A percentile compares a stretch with the other conserved stretches of the same genome.
Conservation (phyloP, 2,329 filamentous ascomycete species). For the Alternaria triticimaculans region DNA sequence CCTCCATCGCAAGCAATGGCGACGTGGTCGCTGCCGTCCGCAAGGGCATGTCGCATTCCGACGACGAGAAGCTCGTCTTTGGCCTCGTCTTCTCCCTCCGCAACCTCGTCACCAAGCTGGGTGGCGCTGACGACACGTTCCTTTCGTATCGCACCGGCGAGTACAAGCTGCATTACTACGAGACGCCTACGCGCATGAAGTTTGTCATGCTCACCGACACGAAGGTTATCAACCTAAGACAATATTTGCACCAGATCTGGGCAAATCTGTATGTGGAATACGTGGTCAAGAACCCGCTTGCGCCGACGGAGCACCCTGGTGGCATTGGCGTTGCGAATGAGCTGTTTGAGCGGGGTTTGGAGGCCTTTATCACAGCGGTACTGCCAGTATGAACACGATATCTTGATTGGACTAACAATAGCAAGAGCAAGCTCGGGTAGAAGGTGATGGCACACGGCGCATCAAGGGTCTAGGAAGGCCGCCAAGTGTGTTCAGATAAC, state of each 20-base stretch:
- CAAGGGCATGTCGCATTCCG: constrained; percentile 63
- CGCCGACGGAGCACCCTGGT: constrained; percentile 66
- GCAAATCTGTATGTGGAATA: constrained; percentile 98
- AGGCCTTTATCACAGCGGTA: constrained; percentile 72
- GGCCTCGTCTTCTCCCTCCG: constrained; percentile 94
- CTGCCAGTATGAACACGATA: constrained; percentile 36
- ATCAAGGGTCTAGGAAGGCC: not conserved
- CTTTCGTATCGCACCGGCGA: constrained; percentile 90
- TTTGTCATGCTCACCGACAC: constrained; percentile 97
- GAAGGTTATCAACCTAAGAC: constrained; percentile 85
- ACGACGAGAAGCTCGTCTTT: constrained; percentile 97
- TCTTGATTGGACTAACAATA: not conserved
- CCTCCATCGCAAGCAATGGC: constrained; percentile 55
- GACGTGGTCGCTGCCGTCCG: constrained; percentile 37
- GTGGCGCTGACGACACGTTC: constrained; percentile 90
- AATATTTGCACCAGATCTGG: constrained; percentile 96
- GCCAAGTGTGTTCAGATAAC: not conserved
- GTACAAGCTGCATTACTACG: constrained; percentile 99
- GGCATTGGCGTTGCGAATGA: constrained; percentile 70
- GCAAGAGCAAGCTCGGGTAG: not conserved
- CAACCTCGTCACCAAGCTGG: constrained; percentile 95
- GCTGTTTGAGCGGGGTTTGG: constrained; percentile 70
- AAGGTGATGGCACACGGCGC: not conserved
- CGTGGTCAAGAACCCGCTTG: constrained; percentile 70
- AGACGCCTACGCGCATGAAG: constrained; percentile 93